A percentile compares a stretch with the other conserved stretches of the same genome.
Conservation (phyloP, 2,329 filamentous ascomycete species). For the Bipolaris sorokiniana region DNA sequence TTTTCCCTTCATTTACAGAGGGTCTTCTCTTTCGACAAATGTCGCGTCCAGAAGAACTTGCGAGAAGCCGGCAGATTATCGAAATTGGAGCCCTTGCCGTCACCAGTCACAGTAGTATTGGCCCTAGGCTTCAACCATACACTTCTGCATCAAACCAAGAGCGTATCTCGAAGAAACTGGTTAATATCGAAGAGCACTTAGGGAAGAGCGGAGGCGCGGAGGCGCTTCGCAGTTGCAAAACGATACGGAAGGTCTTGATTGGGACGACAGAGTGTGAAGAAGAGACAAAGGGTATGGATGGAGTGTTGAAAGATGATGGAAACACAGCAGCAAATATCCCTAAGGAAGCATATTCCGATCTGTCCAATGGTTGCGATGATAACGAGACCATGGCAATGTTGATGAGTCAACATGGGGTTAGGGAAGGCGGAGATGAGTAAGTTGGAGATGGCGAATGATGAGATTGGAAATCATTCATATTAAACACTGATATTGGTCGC, state of each 20-base stretch:
- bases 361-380: conserved; percentile 10
- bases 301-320: neutral
- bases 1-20: neutral
- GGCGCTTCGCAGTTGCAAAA: conserved; percentile 27
- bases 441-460: neutral
- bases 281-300: neutral
- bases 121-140: conserved; percentile 3
- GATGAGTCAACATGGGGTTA: conserved; percentile 15
- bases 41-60: conserved; percentile 21
- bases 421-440: neutral
- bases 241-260: conserved; percentile 21
- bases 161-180: conserved; percentile 21
- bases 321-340: conserved; percentile 11
- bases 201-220: conserved; percentile 13
- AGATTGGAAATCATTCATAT: too few relatives aligned
- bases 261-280: neutral
- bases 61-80: conserved; percentile 33
- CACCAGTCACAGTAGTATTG: conserved; percentile 10
- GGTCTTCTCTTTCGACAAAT: conserved; percentile 29
- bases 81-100: conserved; percentile 42
- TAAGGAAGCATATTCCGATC: neutral
- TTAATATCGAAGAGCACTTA: conserved; percentile 28
- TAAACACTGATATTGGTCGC: too few relatives aligned
- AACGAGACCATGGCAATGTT: conserved; percentile 17
- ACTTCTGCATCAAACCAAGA: neutral